Evolutionary conservation across 2,329 filamentous ascomycete genomes (phyloP).

Genomic region (Claviceps pusilla): DNA sequence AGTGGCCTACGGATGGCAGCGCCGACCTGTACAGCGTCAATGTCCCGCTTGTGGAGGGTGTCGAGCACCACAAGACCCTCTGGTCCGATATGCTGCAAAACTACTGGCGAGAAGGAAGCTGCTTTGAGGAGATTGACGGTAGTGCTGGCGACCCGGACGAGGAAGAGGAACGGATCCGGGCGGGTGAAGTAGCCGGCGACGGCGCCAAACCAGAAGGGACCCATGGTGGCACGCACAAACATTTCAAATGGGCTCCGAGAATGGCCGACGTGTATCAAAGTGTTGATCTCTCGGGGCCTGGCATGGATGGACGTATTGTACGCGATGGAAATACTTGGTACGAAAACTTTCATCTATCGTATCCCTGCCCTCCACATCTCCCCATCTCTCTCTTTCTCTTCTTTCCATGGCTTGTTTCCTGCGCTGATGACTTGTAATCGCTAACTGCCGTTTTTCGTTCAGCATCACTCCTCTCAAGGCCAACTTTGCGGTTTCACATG

Average conservation of each 20-base stretch:
- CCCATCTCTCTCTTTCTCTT: background rate
- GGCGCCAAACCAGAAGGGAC: background rate
- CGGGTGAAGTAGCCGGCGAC: slow-evolving; percentile 31
- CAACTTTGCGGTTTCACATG: slow-evolving; percentile 64
- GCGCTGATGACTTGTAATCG: slow-evolving; percentile 1
- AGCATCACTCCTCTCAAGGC: slow-evolving; percentile 84
- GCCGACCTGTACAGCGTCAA: slow-evolving; percentile 87
- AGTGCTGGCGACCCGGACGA: slow-evolving; percentile 48
- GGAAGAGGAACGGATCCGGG: slow-evolving; percentile 60
- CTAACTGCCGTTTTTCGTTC: slow-evolving; percentile 1
- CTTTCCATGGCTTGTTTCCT: background rate
- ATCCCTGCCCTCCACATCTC: background rate
- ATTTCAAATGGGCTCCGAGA: slow-evolving; percentile 88
- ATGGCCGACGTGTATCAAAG: slow-evolving; percentile 79
- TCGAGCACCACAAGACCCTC: slow-evolving; percentile 57
- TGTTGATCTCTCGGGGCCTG: slow-evolving; percentile 63
- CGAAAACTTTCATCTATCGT: slow-evolving; percentile 10
- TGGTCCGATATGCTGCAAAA: slow-evolving; percentile 85
- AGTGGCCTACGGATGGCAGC: slow-evolving; percentile 52
- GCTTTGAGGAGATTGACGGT: slow-evolving; percentile 67
- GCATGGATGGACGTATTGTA: slow-evolving; percentile 88
- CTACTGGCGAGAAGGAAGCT: slow-evolving; percentile 70
- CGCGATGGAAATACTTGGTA: slow-evolving; percentile 77
- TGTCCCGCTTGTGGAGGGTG: slow-evolving; percentile 65
- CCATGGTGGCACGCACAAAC: slow-evolving; percentile 54